Conservation (phyloP, 192 early-diverging fungal species). For the Glomus cerebriforme region DNA sequence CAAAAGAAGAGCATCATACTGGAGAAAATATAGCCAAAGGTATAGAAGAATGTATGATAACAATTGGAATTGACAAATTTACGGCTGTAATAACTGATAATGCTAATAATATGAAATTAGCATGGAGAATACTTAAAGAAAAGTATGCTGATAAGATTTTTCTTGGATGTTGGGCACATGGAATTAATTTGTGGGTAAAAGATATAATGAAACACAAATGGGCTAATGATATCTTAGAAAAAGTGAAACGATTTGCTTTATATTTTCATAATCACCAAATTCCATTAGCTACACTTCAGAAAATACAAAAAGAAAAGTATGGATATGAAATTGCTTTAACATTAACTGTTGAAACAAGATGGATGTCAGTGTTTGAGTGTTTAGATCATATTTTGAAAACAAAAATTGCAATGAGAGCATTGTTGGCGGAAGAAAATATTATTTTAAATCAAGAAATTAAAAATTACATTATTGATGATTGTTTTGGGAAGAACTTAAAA, state of each 20-base stretch:
- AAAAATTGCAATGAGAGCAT: neutral
- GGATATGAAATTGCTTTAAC: neutral
- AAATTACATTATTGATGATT: neutral
- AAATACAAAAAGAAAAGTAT: neutral
- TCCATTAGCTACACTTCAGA: neutral
- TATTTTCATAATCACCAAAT: neutral
- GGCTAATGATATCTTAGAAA: neutral
- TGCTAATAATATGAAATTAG: neutral
- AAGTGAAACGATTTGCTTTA: neutral
- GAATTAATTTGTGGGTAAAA: neutral
- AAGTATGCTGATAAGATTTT: neutral
- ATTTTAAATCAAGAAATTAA: neutral
- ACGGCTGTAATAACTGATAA: neutral
- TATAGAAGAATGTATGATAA: neutral
- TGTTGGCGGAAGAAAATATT: neutral
- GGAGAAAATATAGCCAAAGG: too few relatives aligned
- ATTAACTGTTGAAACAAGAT: neutral
- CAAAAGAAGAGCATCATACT: neutral
- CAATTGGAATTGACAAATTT: neutral
- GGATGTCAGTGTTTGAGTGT: neutral
- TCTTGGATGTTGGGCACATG: neutral
- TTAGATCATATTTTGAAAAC: neutral
- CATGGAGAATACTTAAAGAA: neutral
- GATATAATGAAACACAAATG: neutral
- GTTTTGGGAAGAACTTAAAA: neutral